phyloP scores from a whole-genome alignment of 768 basidiomycete species.

The Scleroderma bovista region DNA sequence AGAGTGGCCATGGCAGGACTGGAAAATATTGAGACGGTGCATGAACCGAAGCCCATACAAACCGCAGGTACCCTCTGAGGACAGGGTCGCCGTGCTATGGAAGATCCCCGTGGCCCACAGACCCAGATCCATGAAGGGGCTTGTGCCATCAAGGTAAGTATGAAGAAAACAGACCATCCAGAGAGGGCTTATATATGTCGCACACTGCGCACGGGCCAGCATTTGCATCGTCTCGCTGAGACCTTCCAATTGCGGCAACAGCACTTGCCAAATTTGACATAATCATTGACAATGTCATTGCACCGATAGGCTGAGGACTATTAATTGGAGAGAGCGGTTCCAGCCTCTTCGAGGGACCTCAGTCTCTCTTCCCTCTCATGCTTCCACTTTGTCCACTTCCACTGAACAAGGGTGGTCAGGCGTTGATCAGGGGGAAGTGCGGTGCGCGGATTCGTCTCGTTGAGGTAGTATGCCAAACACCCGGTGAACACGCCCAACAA shows the following conservation, averaged over 20 bases:
- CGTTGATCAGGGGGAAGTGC: conserved; percentile 51
- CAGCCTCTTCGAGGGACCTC: conserved; percentile 1
- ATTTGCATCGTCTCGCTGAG: not conserved
- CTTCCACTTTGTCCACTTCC: conserved; percentile 57
- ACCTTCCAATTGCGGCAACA: not conserved
- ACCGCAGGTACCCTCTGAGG: conserved; percentile 39
- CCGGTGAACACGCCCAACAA: conserved; percentile 76
- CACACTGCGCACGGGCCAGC: not conserved
- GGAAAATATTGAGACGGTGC: conserved; percentile 81
- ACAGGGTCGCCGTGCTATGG: conserved; percentile 55
- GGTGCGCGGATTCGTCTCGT: conserved; percentile 76
- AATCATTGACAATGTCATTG: too few relatives aligned
- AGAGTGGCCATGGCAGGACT: conserved; percentile 57
- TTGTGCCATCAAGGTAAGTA: conserved; percentile 65
- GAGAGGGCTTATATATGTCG: conserved; percentile 13
- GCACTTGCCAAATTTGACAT: not conserved
- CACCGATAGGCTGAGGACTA: too few relatives aligned
- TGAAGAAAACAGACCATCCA: conserved; percentile 17
- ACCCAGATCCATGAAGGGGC: conserved; percentile 49
- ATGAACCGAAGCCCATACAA: conserved; percentile 64
- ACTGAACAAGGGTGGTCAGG: conserved; percentile 48
- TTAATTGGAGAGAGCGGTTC: not conserved
- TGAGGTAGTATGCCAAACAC: conserved; percentile 69
- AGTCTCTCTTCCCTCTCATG: conserved; percentile 10
- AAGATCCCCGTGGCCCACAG: conserved; percentile 50